Conservation (phyloP, 306 rosid genomes). For the Cicer cuneatum region DNA sequence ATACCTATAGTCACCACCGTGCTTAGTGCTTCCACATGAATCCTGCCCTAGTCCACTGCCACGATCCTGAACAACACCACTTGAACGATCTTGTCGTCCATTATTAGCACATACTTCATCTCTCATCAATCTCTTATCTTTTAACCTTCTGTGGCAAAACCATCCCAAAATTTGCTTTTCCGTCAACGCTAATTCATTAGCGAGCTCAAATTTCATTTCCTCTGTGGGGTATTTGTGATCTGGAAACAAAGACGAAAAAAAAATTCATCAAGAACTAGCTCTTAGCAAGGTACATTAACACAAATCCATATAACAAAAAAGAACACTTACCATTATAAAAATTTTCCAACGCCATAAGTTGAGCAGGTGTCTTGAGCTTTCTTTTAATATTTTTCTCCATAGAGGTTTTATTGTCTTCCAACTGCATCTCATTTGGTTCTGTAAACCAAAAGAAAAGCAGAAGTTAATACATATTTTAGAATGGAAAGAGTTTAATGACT, state of each 20-base stretch:
- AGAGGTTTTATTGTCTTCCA: conserved; percentile 73
- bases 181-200: conserved; percentile 71
- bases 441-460: conserved; percentile 45
- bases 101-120: conserved; percentile 66
- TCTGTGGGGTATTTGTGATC: conserved; percentile 92
- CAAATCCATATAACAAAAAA: conserved; percentile 22
- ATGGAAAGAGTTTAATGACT: neutral
- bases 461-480: conserved; percentile 1
- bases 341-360: conserved; percentile 74
- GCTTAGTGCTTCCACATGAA: conserved; percentile 96
- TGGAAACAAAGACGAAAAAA: conserved; percentile 42
- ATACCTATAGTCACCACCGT: conserved; percentile 72
- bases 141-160: conserved; percentile 98
- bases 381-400: conserved; percentile 75
- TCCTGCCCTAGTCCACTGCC: conserved; percentile 93
- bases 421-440: conserved; percentile 68
- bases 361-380: conserved; percentile 82
- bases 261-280: conserved; percentile 34
- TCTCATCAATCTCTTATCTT: conserved; percentile 70
- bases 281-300: conserved; percentile 28
- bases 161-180: conserved; percentile 96
- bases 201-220: conserved; percentile 77
- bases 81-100: conserved; percentile 88
- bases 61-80: conserved; percentile 79
- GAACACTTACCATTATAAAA: conserved; percentile 71